A percentile compares a stretch with the other conserved stretches of the same genome.
phyloP scores from a whole-genome alignment of 2,329 filamentous ascomycete species.

The Chrysosphaeria jannelii region DNA sequence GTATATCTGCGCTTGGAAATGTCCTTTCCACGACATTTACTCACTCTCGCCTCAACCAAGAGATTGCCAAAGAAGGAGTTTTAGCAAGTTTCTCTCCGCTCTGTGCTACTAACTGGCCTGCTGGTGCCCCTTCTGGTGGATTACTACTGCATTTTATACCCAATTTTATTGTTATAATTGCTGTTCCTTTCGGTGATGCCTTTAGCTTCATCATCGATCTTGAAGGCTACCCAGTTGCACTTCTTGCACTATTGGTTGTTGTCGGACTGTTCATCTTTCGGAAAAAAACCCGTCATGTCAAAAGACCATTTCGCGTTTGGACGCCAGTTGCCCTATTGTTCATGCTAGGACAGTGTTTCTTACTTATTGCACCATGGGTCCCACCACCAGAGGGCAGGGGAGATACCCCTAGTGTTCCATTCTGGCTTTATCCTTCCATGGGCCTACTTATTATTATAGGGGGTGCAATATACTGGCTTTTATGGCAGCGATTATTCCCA shows the following conservation, averaged over 20 bases:
- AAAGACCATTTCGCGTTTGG: conserved; percentile 21
- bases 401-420: conserved; percentile 10
- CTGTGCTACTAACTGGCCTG: conserved; percentile 34
- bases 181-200: conserved; percentile 14
- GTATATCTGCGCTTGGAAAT: conserved; percentile 29
- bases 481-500: conserved; percentile 6
- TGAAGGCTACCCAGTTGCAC: conserved; percentile 12
- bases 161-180: conserved; percentile 20
- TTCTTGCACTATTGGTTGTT: conserved; percentile 23
- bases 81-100: conserved; percentile 28
- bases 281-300: conserved; percentile 13
- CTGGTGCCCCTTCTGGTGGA: conserved; percentile 28
- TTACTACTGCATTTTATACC: conserved; percentile 35
- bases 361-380: conserved; percentile 13
- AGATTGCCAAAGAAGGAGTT: conserved; percentile 34
- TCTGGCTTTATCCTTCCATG: conserved; percentile 14
- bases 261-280: conserved; percentile 10
- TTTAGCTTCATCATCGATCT: conserved; percentile 30
- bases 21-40: conserved; percentile 34
- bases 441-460: conserved; percentile 11
- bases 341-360: conserved; percentile 11
- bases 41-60: conserved; percentile 34
- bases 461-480: conserved; percentile 10
- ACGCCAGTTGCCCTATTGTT: conserved; percentile 19
- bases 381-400: conserved; percentile 16